A percentile compares a stretch with the other conserved stretches of the same genome.
These are phyloP conservation scores for Sicyos edulis DNA, from an alignment of 306 rosid genomes.

Conservation along the genomic window DNA sequence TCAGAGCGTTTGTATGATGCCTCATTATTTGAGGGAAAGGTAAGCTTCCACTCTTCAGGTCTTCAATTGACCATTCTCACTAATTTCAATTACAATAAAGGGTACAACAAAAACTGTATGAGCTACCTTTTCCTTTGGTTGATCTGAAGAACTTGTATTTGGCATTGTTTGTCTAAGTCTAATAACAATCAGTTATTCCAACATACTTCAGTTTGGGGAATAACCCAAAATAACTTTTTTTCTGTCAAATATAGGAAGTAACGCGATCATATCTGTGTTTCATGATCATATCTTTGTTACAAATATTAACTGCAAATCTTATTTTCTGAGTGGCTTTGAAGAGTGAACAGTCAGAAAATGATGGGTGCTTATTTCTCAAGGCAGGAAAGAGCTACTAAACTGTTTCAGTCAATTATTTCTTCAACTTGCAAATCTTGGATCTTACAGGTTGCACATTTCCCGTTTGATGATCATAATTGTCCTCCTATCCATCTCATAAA, in stretches of 20 bases:
- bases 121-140: constrained; percentile 18
- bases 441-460: constrained; percentile 85
- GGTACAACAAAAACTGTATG: not conserved
- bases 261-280: too few relatives aligned
- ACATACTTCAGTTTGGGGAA: not conserved
- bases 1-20: constrained; percentile 95
- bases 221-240: not conserved
- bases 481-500: constrained; percentile 75
- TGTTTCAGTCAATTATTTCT: not conserved
- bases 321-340: constrained; percentile 9
- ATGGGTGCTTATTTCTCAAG: constrained; percentile 22
- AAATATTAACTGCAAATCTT: not conserved
- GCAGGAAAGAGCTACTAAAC: not conserved
- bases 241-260: not conserved
- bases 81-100: not conserved
- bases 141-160: constrained; percentile 6
- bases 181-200: not conserved
- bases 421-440: constrained; percentile 25
- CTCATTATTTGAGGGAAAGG: constrained; percentile 91
- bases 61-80: not conserved
- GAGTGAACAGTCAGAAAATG: not conserved
- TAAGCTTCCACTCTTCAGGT: constrained; percentile 23
- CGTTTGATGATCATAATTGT: constrained; percentile 92
- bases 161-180: constrained; percentile 9
- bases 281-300: not conserved